phyloP scores from a whole-genome alignment of 2,329 filamentous ascomycete genomes.

The Neurospora sp. region DNA sequence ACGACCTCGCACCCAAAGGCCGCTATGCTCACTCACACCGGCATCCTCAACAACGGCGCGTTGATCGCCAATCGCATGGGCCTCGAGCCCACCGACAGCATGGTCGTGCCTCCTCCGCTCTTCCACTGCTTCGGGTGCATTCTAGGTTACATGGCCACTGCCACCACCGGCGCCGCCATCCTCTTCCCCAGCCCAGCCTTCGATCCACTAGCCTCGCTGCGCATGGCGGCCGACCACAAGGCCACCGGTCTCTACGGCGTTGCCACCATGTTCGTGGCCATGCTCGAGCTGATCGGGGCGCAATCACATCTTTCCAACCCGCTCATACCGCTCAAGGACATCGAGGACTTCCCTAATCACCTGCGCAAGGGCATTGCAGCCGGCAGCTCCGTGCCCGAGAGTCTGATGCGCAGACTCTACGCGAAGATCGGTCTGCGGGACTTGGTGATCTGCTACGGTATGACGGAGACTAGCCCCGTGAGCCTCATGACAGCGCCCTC shows the following conservation, averaged over 20 bases:
- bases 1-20: conserved; percentile 88
- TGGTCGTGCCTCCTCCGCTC: conserved; percentile 78
- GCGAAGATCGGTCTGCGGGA: conserved; percentile 65
- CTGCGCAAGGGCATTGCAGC: conserved; percentile 88
- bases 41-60: conserved; percentile 86
- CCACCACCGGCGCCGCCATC: conserved; percentile 67
- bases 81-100: conserved; percentile 60
- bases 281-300: conserved; percentile 65
- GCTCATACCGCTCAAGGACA: conserved; percentile 9
- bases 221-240: conserved; percentile 40
- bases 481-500: conserved; percentile 71
- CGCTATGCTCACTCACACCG: conserved; percentile 74
- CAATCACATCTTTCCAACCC: conserved; percentile 20
- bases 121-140: conserved; percentile 90
- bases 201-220: conserved; percentile 63
- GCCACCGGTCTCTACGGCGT: conserved; percentile 74
- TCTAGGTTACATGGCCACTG: conserved; percentile 92
- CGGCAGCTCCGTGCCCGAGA: conserved; percentile 72
- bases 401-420: conserved; percentile 71
- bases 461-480: conserved; percentile 82
- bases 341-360: conserved; percentile 21
- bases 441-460: conserved; percentile 89
- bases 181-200: conserved; percentile 84
- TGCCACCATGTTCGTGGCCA: conserved; percentile 86
- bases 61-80: conserved; percentile 82